Evolutionary conservation across 176 grass and related monocot species (phyloP).

Genomic region (Tillandsia leiboldiana): DNA sequence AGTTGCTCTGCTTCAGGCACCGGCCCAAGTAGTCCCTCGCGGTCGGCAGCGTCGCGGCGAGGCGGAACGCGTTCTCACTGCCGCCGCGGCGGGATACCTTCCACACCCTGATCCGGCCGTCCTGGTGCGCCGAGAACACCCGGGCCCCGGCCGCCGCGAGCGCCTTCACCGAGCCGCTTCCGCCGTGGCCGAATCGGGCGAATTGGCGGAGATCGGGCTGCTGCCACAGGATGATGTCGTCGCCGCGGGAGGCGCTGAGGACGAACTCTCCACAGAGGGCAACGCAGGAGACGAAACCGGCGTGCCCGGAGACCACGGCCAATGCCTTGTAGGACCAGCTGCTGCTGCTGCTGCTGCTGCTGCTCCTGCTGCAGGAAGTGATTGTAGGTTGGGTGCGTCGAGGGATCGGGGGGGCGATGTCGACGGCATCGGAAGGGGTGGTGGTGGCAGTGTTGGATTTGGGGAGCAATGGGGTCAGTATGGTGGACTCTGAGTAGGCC

Average conservation of each 20-base stretch:
- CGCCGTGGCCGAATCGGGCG: conserved; percentile 53
- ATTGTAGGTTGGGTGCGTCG: background rate
- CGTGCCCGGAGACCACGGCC: conserved; percentile 49
- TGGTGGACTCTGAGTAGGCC: conserved; percentile 12
- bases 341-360: background rate
- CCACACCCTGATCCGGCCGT: conserved; percentile 82
- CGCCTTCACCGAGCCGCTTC: conserved; percentile 74
- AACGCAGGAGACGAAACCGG: conserved; percentile 56
- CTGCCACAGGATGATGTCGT: conserved; percentile 81
- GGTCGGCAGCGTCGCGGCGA: conserved; percentile 68
- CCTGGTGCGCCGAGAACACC: conserved; percentile 90
- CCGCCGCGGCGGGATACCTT: conserved; percentile 41
- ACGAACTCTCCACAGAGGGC: conserved; percentile 90
- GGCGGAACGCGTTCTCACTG: conserved; percentile 71
- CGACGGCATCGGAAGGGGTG: background rate
- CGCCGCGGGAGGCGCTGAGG: conserved; percentile 62
- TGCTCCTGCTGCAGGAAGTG: background rate
- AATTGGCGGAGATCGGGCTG: conserved; percentile 74
- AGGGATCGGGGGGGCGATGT: background rate
- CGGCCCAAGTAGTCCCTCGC: conserved; percentile 57
- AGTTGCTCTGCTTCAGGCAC: conserved; percentile 61
- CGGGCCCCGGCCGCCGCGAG: conserved; percentile 42
- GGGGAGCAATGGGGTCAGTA: conserved; percentile 24
- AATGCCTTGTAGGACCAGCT: conserved; percentile 37
- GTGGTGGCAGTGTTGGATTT: conserved; percentile 4